Percentiles rank a stretch among this genome's conserved stretches.
Evolutionary conservation across 306 rosid genomes (phyloP).

Genomic region (Rubus idaeus): DNA sequence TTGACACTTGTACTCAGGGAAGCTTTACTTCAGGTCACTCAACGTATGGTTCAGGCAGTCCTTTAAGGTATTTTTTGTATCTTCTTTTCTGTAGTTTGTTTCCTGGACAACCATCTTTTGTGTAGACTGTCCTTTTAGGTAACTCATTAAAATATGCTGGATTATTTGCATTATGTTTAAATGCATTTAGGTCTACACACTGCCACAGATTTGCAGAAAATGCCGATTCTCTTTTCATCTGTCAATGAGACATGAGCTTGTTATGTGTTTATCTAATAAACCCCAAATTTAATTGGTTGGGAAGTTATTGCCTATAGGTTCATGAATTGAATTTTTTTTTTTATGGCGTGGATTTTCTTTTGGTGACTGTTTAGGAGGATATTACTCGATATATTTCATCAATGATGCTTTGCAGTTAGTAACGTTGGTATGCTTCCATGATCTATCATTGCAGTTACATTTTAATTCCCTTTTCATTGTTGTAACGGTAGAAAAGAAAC

Average conservation of each 20-base stretch:
- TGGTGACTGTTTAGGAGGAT: background rate
- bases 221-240: too few species aligned
- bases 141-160: background rate
- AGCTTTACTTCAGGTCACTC: conserved; percentile 40
- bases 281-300: background rate
- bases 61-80: conserved; percentile 43
- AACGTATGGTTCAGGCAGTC: conserved; percentile 39
- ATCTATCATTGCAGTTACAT: background rate
- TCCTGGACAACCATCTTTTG: background rate
- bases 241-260: background rate
- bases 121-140: background rate
- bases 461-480: background rate
- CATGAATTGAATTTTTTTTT: background rate
- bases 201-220: background rate
- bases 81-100: conserved; percentile 4
- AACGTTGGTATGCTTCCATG: background rate
- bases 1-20: conserved; percentile 38
- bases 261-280: background rate
- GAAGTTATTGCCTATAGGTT: background rate
- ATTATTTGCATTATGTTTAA: background rate
- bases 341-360: background rate
- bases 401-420: background rate
- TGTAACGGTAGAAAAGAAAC: background rate
- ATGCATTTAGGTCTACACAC: background rate
- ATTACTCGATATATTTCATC: background rate